phyloP scores from a whole-genome alignment of 441 rosid species.

The Populus hybrid region DNA sequence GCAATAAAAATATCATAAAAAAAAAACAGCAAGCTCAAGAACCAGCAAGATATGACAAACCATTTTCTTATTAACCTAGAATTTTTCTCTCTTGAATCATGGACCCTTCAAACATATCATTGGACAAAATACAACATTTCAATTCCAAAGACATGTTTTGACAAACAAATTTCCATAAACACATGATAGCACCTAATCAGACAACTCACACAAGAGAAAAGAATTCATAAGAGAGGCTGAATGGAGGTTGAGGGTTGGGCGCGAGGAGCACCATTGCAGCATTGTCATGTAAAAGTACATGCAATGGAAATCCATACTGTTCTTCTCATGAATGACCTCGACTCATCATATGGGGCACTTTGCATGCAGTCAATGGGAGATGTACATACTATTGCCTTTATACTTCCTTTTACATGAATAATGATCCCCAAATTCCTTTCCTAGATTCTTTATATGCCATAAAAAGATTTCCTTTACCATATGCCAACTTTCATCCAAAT shows the following conservation, averaged over 20 bases:
- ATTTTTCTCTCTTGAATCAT: not conserved
- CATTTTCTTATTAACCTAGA: not conserved
- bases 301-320: not conserved
- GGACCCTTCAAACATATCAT: not conserved
- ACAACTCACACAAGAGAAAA: not conserved
- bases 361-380: not conserved
- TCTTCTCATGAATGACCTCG: not conserved
- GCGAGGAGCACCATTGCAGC: not conserved
- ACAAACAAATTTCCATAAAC: not conserved
- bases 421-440: not conserved
- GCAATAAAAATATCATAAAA: not conserved
- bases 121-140: not conserved
- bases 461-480: not conserved
- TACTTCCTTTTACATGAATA: not conserved
- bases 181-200: not conserved
- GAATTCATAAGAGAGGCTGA: not conserved
- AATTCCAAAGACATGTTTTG: not conserved
- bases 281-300: not conserved
- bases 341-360: not conserved
- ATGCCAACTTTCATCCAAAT: not conserved
- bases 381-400: not conserved
- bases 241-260: not conserved
- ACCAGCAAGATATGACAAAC: constrained; percentile 3
- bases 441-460: not conserved
- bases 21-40: not conserved